phyloP scores from a whole-genome alignment of 257 asterid genomes.

The Solanum habrochaites region DNA sequence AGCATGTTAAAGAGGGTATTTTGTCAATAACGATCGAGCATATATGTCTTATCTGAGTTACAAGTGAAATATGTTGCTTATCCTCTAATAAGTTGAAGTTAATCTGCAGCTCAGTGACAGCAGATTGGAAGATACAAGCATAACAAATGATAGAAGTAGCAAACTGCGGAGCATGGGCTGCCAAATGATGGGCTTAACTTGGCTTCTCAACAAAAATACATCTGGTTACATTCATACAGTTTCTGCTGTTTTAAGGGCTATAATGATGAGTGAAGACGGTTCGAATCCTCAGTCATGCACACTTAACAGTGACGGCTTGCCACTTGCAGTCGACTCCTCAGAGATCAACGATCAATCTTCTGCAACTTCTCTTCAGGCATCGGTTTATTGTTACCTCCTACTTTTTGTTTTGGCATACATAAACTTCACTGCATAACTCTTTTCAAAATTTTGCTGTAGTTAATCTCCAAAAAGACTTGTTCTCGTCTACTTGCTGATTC shows the following conservation, averaged over 20 bases:
- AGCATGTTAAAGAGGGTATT: neutral
- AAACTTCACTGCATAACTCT: neutral
- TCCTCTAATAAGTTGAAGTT: neutral
- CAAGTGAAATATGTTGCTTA: neutral
- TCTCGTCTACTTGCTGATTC: neutral
- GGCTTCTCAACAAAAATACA: slow-evolving; percentile 92
- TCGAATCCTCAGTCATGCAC: slow-evolving; percentile 79
- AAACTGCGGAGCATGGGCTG: slow-evolving; percentile 65
- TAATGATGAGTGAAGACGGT: slow-evolving; percentile 87
- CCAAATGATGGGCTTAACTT: slow-evolving; percentile 97
- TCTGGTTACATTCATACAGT: slow-evolving; percentile 93
- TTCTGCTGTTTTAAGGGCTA: slow-evolving; percentile 86
- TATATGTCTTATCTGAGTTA: neutral
- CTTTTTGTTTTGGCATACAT: neutral
- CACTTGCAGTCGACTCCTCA: slow-evolving; percentile 85
- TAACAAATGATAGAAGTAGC: slow-evolving; percentile 33
- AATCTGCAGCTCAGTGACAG: slow-evolving; percentile 38
- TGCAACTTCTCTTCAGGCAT: neutral
- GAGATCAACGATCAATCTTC: slow-evolving; percentile 36
- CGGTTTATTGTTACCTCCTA: neutral
- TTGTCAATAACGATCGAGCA: neutral
- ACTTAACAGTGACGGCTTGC: slow-evolving; percentile 98
- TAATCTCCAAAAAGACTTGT: neutral
- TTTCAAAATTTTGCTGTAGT: neutral
- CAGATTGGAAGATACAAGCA: slow-evolving; percentile 34